Evolutionary conservation across 1,284 basidiomycete species (phyloP).

Genomic region (Naganishia sp.): DNA sequence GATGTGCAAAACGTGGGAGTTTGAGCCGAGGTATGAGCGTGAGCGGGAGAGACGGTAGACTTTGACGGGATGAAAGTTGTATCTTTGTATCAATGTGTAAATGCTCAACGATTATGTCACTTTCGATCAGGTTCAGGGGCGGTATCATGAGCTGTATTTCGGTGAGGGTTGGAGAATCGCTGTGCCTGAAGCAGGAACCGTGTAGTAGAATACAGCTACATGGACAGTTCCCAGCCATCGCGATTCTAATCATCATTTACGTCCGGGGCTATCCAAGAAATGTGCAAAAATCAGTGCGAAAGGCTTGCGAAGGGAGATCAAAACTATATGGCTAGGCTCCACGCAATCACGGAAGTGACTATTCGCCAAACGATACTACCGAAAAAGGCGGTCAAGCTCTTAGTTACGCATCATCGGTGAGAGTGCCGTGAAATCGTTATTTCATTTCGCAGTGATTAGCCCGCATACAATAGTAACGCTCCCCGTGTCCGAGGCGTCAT

Average conservation of each 20-base stretch:
- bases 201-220: too few species aligned
- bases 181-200: too few species aligned
- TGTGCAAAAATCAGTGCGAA: background rate
- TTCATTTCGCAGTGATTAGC: background rate
- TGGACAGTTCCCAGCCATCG: background rate
- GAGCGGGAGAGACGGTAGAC: constrained; percentile 17
- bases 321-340: background rate
- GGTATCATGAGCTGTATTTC: too few species aligned
- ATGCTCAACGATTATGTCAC: too few species aligned
- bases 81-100: background rate
- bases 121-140: too few species aligned
- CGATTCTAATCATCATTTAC: background rate
- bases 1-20: constrained; percentile 52
- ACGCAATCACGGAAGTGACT: background rate
- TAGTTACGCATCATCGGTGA: background rate
- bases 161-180: too few species aligned
- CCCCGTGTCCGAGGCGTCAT: background rate
- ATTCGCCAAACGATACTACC: background rate
- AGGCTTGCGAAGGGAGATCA: background rate
- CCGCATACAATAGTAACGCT: constrained; percentile 5
- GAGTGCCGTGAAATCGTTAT: background rate
- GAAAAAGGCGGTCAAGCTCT: background rate
- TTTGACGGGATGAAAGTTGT: background rate
- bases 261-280: background rate
- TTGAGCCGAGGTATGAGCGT: constrained; percentile 34